phyloP scores from a whole-genome alignment of 257 asterid species.

The Voacanga thouarsii region DNA sequence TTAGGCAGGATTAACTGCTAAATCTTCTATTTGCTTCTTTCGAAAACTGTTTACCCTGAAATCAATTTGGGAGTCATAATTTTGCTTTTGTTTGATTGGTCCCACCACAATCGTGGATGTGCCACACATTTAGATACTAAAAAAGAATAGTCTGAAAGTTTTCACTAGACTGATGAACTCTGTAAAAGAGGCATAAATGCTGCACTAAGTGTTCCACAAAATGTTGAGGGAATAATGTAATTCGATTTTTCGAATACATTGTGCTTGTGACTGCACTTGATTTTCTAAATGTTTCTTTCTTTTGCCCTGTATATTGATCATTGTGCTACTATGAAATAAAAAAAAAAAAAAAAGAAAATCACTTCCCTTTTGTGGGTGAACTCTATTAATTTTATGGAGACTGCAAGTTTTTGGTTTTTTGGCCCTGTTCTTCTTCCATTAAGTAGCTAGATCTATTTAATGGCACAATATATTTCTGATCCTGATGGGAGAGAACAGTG shows the following conservation, averaged over 20 bases:
- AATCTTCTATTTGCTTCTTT: neutral
- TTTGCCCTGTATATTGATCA: neutral
- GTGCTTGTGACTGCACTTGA: neutral
- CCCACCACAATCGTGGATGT: too few species aligned
- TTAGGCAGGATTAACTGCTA: neutral
- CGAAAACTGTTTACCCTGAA: too few species aligned
- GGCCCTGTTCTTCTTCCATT: neutral
- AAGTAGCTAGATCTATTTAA: neutral
- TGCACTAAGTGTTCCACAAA: neutral
- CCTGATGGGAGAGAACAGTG: neutral
- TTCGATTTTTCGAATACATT: neutral
- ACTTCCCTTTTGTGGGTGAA: neutral
- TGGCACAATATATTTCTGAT: neutral
- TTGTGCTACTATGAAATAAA: neutral
- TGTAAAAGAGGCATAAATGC: neutral
- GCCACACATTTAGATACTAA: too few species aligned
- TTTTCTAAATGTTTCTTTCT: neutral
- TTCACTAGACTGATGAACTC: neutral
- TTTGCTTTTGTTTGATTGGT: neutral
- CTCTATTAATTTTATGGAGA: neutral
- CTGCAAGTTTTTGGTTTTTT: neutral
- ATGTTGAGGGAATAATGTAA: neutral
- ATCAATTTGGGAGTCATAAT: neutral
- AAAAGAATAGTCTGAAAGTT: neutral
- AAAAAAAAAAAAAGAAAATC: neutral